Base-by-base conservation (phyloP, 768 basidiomycete species). In the Amanita inopinata region DNA sequence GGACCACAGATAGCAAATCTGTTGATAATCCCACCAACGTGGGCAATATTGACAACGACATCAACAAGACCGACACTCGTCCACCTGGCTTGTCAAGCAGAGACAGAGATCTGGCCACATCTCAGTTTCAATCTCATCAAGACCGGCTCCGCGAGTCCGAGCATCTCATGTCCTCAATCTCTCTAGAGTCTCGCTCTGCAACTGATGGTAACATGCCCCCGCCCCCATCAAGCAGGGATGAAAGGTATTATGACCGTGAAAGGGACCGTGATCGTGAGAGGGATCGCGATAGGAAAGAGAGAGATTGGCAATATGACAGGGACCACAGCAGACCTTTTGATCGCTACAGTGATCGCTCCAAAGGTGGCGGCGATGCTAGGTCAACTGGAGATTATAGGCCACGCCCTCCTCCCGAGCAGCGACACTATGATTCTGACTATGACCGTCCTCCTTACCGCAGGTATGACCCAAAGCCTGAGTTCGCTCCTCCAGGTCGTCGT, bases 341-440 rank as follows among this genome's bases (percentile, higher is more conserved):
- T 67, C 66, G 17, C 68, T 66, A 18, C 63, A 38, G n/a, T n/a
- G n/a, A n/a, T n/a, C n/a, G n/a, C n/a, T n/a, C n/a, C n/a, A n/a
- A n/a, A n/a, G n/a, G n/a, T n/a, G n/a, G n/a, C n/a, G n/a, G n/a
- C n/a, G n/a, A n/a, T n/a, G n/a, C n/a, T n/a, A n/a, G 71, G 73
- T 37, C 61, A 64, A 38, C 65, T 28, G 27, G n/a, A n/a, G n/a
- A 28, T 28, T 28, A 28, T 28, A 28, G 27, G n/a, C n/a, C n/a
- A n/a, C n/a, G n/a, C n/a, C n/a, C n/a, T n/a, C n/a, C n/a, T n/a
- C n/a, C n/a, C n/a, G n/a, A n/a, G n/a, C n/a, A n/a, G n/a, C 27
- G 73, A 19, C 70, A 72, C 34, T 72, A 69, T 46, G 70, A 74
- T 14, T 61, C 69, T 5, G 59, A 62, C n/a, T 65, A 68, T 46